These are phyloP conservation scores for Inosperma sp. DNA, from an alignment of 768 basidiomycete genomes.

Conservation along the genomic window DNA sequence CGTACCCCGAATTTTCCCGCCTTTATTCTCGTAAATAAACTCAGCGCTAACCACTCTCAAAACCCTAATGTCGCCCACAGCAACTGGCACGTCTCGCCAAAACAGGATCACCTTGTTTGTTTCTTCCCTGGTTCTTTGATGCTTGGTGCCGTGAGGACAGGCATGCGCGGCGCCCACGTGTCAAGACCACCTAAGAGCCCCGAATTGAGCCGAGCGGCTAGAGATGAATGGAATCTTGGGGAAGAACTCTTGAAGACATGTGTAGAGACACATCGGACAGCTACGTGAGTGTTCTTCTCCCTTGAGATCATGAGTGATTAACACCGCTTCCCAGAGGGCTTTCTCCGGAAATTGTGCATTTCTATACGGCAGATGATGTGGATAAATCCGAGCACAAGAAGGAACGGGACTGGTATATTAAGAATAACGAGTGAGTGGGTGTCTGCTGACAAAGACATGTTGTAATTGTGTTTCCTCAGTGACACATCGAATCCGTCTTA, in stretches of 20 bases:
- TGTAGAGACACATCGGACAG: constrained; percentile 76
- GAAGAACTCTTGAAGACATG: constrained; percentile 84
- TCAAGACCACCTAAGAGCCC: constrained; percentile 61
- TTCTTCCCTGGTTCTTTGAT: constrained; percentile 91
- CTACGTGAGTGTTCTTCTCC: constrained; percentile 53
- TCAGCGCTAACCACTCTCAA: constrained; percentile 1
- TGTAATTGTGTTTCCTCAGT: background rate
- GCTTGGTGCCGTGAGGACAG: constrained; percentile 74
- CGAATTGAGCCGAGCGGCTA: constrained; percentile 57
- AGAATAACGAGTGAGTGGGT: constrained; percentile 52
- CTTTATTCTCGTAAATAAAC: background rate
- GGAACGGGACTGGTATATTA: constrained; percentile 84
- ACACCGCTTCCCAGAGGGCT: constrained; percentile 54
- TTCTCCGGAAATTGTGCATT: constrained; percentile 85
- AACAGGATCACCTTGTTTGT: constrained; percentile 96
- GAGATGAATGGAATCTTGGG: constrained; percentile 80
- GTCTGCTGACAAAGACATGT: background rate
- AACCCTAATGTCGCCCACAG: constrained; percentile 32
- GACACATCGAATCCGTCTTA: constrained; percentile 41
- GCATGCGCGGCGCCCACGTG: constrained; percentile 43
- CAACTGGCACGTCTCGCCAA: constrained; percentile 66
- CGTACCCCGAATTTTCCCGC: constrained; percentile 10
- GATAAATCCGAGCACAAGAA: constrained; percentile 40
- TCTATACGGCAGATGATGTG: constrained; percentile 54
- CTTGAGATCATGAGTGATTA: background rate